phyloP scores from a whole-genome alignment of 2,329 filamentous ascomycete species.

The Coniochaeta hoffmannii region DNA sequence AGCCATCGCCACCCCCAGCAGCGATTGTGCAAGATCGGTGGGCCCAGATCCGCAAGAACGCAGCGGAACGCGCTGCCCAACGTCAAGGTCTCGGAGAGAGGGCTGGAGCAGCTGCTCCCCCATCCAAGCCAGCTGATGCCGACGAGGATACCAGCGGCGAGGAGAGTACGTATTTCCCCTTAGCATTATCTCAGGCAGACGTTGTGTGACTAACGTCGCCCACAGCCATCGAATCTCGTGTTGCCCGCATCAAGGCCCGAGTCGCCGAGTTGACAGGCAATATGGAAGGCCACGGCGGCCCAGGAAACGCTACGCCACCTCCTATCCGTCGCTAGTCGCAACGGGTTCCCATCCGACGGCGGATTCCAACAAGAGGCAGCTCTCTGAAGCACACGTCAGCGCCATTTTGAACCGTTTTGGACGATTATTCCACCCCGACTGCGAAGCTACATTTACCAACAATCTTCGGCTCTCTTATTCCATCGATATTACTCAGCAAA shows the following conservation, averaged over 20 bases:
- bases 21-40: constrained; percentile 65
- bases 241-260: constrained; percentile 94
- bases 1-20: constrained; percentile 17
- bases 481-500: background rate
- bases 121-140: constrained; percentile 44
- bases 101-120: constrained; percentile 8
- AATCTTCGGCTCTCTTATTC: background rate
- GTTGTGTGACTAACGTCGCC: background rate
- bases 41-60: constrained; percentile 94
- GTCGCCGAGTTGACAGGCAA: constrained; percentile 89
- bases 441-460: background rate
- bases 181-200: background rate
- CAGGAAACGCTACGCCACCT: constrained; percentile 26
- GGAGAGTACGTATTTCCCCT: constrained; percentile 63
- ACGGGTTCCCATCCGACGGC: constrained; percentile 11
- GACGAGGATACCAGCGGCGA: constrained; percentile 92
- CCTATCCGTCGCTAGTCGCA: constrained; percentile 20
- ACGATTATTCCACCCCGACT: background rate
- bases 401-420: background rate
- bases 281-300: constrained; percentile 52
- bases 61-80: constrained; percentile 67
- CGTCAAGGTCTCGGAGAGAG: constrained; percentile 58
- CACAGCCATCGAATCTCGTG: constrained; percentile 89
- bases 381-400: constrained; percentile 6
- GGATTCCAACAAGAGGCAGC: constrained; percentile 15